phyloP scores from a whole-genome alignment of 225 moss, liverwort and hornwort genomes.

The Pleurozium schreberi region DNA sequence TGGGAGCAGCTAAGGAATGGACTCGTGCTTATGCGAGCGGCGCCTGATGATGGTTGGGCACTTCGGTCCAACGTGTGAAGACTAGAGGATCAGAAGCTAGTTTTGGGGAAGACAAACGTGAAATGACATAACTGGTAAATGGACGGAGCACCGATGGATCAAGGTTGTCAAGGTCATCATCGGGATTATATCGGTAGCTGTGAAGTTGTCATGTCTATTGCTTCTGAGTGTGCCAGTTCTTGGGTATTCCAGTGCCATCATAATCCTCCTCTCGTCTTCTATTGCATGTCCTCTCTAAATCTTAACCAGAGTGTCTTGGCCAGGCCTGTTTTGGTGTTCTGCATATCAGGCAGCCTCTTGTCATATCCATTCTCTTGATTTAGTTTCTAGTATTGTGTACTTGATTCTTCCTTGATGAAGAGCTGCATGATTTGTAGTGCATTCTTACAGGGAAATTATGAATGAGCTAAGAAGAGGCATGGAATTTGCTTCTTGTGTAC shows the following conservation, averaged over 20 bases:
- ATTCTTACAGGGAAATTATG: neutral
- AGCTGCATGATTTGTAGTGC: neutral
- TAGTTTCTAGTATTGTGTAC: slow-evolving; percentile 7
- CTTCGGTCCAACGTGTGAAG: neutral
- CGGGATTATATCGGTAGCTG: neutral
- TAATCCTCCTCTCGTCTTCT: neutral
- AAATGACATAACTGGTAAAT: neutral
- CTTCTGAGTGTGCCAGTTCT: neutral
- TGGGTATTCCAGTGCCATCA: slow-evolving; percentile 1
- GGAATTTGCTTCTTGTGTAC: neutral
- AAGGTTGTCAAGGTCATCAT: neutral
- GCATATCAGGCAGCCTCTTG: neutral
- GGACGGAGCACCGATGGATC: neutral
- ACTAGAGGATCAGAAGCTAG: neutral
- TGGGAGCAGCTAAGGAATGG: slow-evolving; percentile 40
- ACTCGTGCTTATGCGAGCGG: slow-evolving; percentile 38
- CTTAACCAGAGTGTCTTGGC: neutral
- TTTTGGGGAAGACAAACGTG: neutral
- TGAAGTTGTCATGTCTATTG: neutral
- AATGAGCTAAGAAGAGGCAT: neutral
- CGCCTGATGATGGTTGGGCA: neutral
- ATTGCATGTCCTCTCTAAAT: neutral
- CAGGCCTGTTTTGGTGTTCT: neutral
- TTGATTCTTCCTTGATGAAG: neutral
- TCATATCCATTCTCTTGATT: slow-evolving; percentile 4